A percentile compares a stretch with the other conserved stretches of the same genome.
Conservation (phyloP, 768 basidiomycete species). For the Kwoniella europaea region DNA sequence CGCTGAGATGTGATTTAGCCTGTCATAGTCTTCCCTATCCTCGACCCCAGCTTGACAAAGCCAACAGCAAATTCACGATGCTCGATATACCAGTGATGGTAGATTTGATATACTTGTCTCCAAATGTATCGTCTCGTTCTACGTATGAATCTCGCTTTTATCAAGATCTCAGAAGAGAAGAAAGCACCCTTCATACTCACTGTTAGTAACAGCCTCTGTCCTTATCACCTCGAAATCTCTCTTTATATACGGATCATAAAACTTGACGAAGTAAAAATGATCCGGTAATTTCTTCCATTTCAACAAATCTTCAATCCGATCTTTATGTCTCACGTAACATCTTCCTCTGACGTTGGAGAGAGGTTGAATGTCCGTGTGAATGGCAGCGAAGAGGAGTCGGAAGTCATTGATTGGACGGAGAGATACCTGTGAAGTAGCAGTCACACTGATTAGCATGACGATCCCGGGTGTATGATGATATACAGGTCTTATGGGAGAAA, state of each 20-base stretch:
- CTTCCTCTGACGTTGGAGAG: slow-evolving; percentile 88
- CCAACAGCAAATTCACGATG: no score
- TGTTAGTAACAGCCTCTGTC: slow-evolving; percentile 80
- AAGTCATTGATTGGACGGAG: slow-evolving; percentile 89
- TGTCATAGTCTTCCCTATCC: no score
- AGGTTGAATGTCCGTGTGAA: slow-evolving; percentile 95
- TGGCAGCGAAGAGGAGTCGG: slow-evolving; percentile 88
- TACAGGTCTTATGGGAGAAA: no score
- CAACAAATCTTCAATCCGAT: slow-evolving; percentile 90
- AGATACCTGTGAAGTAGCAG: slow-evolving; percentile 64
- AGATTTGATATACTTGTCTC: no score
- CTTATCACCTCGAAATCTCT: slow-evolving; percentile 96
- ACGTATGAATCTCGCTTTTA: no score
- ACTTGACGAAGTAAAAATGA: slow-evolving; percentile 91
- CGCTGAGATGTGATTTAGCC: no score
- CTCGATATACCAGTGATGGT: no score
- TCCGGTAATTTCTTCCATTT: slow-evolving; percentile 94
- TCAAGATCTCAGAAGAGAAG: not conserved
- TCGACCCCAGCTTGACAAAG: no score
- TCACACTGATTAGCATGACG: no score
- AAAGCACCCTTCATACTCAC: slow-evolving; percentile 63
- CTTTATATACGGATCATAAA: slow-evolving; percentile 98
- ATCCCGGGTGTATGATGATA: no score
- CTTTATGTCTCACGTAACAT: slow-evolving; percentile 92
- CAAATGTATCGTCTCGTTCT: no score